Conservation (phyloP, 495 filamentous ascomycete species). For the Aspergillus egyptiacus region DNA sequence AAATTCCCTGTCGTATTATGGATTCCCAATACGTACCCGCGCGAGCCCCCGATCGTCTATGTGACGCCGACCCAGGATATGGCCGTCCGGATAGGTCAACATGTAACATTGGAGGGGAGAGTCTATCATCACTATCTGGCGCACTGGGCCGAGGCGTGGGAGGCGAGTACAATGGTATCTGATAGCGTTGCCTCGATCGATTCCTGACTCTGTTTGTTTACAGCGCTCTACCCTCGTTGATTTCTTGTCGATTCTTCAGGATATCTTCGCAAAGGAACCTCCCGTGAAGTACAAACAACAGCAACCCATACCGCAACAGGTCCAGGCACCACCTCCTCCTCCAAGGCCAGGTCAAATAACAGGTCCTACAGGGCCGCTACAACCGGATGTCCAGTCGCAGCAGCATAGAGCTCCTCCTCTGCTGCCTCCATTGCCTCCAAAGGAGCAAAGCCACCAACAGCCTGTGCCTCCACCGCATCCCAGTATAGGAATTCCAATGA, state of each 20-base stretch:
- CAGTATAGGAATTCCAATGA: slow-evolving; percentile 6
- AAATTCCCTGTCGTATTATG: slow-evolving; percentile 89
- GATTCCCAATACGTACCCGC: slow-evolving; percentile 91
- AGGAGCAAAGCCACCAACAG: slow-evolving; percentile 25
- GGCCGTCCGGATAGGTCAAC: slow-evolving; percentile 83
- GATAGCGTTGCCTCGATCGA: neutral
- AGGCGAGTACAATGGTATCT: slow-evolving; percentile 56
- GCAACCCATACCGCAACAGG: slow-evolving; percentile 35
- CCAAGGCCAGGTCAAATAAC: slow-evolving; percentile 26
- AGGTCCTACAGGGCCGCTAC: slow-evolving; percentile 6
- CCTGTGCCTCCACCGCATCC: slow-evolving; percentile 7
- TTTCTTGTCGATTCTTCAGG: slow-evolving; percentile 73
- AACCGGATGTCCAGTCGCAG: slow-evolving; percentile 19
- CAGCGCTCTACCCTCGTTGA: slow-evolving; percentile 78
- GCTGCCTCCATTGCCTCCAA: slow-evolving; percentile 39
- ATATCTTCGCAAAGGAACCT: slow-evolving; percentile 90
- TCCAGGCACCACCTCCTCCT: slow-evolving; percentile 35
- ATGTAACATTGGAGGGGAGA: slow-evolving; percentile 89
- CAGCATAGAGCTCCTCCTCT: slow-evolving; percentile 32
- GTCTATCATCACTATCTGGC: slow-evolving; percentile 95
- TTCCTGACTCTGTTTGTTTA: neutral
- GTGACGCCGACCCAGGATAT: slow-evolving; percentile 85
- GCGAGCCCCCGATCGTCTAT: slow-evolving; percentile 77
- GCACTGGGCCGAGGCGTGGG: slow-evolving; percentile 82
- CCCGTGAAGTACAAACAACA: slow-evolving; percentile 71